A percentile compares a stretch with the other conserved stretches of the same genome.
phyloP scores from a whole-genome alignment of 2,329 filamentous ascomycete genomes.

The Phaeosphaeriaceae sp. region DNA sequence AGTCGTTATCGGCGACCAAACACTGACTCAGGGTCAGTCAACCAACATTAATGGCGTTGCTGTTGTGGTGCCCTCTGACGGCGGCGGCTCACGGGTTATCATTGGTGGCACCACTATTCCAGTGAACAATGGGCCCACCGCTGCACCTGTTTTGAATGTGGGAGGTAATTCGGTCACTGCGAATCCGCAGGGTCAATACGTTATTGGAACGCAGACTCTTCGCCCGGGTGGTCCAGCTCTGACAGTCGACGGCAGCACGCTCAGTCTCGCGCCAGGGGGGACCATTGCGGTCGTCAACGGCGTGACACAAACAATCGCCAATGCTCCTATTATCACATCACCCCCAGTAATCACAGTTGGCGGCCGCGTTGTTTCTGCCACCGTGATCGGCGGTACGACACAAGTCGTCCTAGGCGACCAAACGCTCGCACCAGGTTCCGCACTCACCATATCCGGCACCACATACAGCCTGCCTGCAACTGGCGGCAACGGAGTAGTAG shows the following conservation, averaged over 20 bases:
- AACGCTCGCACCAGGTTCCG: slow-evolving; percentile 28
- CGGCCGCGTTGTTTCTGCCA: slow-evolving; percentile 27
- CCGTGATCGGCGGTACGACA: slow-evolving; percentile 33
- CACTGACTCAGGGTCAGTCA: slow-evolving; percentile 39
- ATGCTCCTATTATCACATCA: slow-evolving; percentile 18
- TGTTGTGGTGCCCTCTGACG: slow-evolving; percentile 32
- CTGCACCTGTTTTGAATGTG: slow-evolving; percentile 31
- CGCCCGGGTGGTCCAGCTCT: slow-evolving; percentile 44
- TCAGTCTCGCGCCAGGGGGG: slow-evolving; percentile 45
- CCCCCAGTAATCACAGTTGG: slow-evolving; percentile 29
- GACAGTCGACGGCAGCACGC: slow-evolving; percentile 43
- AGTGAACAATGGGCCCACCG: slow-evolving; percentile 25
- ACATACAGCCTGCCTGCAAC: slow-evolving; percentile 32
- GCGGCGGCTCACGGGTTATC: slow-evolving; percentile 30
- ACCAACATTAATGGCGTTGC: slow-evolving; percentile 41
- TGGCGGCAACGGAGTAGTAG: slow-evolving; percentile 30
- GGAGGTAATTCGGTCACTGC: slow-evolving; percentile 37
- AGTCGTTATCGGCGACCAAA: slow-evolving; percentile 35
- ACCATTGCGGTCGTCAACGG: slow-evolving; percentile 48
- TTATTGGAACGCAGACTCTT: slow-evolving; percentile 44
- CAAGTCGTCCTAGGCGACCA: slow-evolving; percentile 26
- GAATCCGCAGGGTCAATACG: slow-evolving; percentile 40
- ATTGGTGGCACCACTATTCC: slow-evolving; percentile 37
- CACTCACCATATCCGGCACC: slow-evolving; percentile 32
- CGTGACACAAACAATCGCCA: slow-evolving; percentile 34